Evolutionary conservation across 352 stramenopile species (phyloP).

Genomic region (Phytophthora sp.): DNA sequence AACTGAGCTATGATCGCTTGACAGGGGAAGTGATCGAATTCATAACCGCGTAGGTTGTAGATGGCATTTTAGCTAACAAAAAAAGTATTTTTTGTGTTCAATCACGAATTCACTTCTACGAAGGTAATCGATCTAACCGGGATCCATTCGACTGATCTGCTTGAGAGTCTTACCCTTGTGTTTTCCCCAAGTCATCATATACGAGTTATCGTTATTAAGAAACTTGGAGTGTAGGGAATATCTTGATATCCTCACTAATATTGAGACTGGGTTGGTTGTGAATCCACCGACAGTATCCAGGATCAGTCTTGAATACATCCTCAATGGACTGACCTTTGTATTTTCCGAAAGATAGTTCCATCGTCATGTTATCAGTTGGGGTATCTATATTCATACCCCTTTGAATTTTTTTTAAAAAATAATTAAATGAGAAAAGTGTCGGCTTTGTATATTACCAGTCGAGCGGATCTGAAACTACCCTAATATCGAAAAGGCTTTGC

Average conservation of each 20-base stretch:
- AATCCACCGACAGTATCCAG: conserved; percentile 16
- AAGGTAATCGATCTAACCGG: conserved; percentile 8
- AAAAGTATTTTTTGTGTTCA: conserved; percentile 1
- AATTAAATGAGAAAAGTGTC: not conserved
- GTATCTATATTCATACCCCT: not conserved
- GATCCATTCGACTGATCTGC: conserved; percentile 15
- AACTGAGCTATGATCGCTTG: not conserved
- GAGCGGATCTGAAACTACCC: too few relatives aligned
- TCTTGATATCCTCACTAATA: conserved; percentile 20
- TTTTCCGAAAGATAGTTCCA: not conserved
- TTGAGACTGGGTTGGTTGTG: conserved; percentile 17
- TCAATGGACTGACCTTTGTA: not conserved
- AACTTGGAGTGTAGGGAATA: conserved; percentile 22
- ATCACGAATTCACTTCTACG: conserved; percentile 14
- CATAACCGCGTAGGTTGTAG: not conserved
- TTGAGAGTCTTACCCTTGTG: conserved; percentile 16
- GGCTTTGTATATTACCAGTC: too few relatives aligned
- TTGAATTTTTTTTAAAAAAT: not conserved
- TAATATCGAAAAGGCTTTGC: too few relatives aligned
- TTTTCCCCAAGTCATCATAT: conserved; percentile 30
- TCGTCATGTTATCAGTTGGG: not conserved
- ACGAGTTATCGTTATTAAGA: conserved; percentile 14
- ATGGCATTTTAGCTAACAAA: too few relatives aligned
- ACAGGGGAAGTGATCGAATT: not conserved
- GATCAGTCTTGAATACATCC: not conserved